phyloP scores from a whole-genome alignment of 768 basidiomycete genomes.

The Lentinula detonsa region DNA sequence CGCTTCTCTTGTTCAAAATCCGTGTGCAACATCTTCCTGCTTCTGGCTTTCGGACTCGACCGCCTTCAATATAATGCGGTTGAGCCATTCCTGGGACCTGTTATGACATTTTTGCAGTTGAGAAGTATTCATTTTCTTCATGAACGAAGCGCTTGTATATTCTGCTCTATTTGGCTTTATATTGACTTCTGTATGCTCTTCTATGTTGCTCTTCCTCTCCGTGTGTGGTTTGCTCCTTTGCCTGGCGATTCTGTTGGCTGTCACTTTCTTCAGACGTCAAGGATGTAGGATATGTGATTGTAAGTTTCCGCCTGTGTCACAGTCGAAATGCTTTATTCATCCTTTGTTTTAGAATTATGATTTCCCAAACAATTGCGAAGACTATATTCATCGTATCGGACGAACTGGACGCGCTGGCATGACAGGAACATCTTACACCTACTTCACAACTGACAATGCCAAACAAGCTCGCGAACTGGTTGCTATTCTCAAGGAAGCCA shows the following conservation, averaged over 20 bases:
- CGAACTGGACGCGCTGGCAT: constrained; percentile 95
- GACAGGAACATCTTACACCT: constrained; percentile 92
- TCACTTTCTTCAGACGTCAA: constrained; percentile 75
- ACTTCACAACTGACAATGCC: constrained; percentile 94
- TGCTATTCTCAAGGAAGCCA: constrained; percentile 80
- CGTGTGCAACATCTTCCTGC: constrained; percentile 25
- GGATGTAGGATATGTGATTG: constrained; percentile 97
- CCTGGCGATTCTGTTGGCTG: constrained; percentile 22
- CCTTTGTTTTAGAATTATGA: constrained; percentile 72
- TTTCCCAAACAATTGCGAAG: constrained; percentile 97
- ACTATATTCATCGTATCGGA: constrained; percentile 98
- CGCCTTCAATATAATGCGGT: constrained; percentile 27
- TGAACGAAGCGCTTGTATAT: constrained; percentile 44
- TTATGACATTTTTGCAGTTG: constrained; percentile 23
- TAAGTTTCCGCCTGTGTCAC: constrained; percentile 33
- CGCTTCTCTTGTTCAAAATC: constrained; percentile 10
- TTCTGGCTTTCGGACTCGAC: constrained; percentile 33
- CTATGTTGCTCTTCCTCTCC: constrained; percentile 23
- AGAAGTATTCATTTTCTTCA: constrained; percentile 8
- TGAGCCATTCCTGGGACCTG: constrained; percentile 32
- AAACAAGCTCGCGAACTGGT: constrained; percentile 93
- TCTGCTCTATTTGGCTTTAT: constrained; percentile 8
- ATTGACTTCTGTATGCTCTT: constrained; percentile 31
- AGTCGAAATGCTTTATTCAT: constrained; percentile 4
- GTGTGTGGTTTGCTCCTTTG: constrained; percentile 24